Conservation (phyloP, 495 filamentous ascomycete genomes). For the Talaromyces adpressus region DNA sequence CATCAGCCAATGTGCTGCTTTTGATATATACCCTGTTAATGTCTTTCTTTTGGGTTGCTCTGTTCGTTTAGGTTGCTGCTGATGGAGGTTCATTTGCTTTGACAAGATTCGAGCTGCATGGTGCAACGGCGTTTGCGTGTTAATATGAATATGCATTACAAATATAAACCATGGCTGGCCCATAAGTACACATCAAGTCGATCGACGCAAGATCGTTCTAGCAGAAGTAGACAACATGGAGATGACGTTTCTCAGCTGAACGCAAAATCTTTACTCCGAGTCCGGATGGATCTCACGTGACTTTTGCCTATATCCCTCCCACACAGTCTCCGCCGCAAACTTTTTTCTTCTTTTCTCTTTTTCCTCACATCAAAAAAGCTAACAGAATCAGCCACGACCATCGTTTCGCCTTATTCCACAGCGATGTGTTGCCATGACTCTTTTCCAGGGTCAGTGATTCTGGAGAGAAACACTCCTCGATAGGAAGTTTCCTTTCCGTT, state of each 20-base stretch:
- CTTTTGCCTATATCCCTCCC: conserved; percentile 4
- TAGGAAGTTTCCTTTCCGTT: conserved; percentile 60
- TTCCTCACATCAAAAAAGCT: conserved; percentile 44
- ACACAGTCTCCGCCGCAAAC: background rate
- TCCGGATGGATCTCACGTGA: background rate
- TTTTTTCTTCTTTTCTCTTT: conserved; percentile 25
- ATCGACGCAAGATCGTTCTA: background rate
- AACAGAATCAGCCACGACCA: conserved; percentile 62
- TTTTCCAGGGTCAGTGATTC: conserved; percentile 40
- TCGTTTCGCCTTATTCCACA: conserved; percentile 47
- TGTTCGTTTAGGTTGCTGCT: background rate
- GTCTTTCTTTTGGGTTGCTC: background rate
- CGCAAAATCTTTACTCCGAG: conserved; percentile 2
- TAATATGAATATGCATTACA: background rate
- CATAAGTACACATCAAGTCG: background rate
- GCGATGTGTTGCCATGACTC: conserved; percentile 57
- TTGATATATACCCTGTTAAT: background rate
- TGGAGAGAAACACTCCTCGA: conserved; percentile 54
- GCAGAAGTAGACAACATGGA: background rate
- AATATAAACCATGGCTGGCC: background rate
- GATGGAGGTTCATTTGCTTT: background rate
- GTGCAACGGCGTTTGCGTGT: background rate
- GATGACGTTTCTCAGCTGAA: background rate
- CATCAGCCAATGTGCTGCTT: background rate
- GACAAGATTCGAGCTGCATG: background rate